Evolutionary conservation across 805 yeast genomes (phyloP).

Genomic region (Yamadazyma phyllophila): DNA sequence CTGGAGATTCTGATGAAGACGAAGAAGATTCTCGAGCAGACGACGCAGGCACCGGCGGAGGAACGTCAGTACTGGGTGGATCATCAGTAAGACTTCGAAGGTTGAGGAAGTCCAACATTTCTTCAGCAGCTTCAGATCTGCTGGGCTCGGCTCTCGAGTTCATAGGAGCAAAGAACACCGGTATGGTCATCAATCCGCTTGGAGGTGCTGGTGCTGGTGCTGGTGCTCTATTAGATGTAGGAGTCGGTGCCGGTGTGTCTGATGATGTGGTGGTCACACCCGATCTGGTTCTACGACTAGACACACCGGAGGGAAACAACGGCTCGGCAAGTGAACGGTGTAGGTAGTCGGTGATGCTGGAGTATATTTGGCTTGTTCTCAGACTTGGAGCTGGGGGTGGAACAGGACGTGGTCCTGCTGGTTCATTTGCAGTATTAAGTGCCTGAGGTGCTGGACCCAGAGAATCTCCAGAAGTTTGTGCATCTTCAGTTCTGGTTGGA

Average conservation of each 20-base stretch:
- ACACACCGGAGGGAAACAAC: conserved; percentile 47
- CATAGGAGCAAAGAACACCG: not conserved
- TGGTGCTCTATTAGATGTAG: not conserved
- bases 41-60: conserved; percentile 1
- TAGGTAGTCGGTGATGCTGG: conserved; percentile 7
- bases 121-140: conserved; percentile 9
- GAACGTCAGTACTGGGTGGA: conserved; percentile 3
- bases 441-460: not conserved
- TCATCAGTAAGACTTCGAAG: conserved; percentile 25
- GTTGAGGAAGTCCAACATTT: conserved; percentile 27
- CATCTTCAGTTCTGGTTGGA: no score
- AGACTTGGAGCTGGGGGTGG: not conserved
- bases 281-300: conserved; percentile 44
- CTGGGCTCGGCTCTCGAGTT: not conserved
- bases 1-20: not conserved
- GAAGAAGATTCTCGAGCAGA: conserved; percentile 5
- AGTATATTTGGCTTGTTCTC: conserved; percentile 1
- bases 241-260: not conserved
- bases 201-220: not conserved
- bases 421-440: no score
- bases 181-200: not conserved
- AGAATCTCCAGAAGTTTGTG: no score
- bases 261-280: conserved; percentile 41
- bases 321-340: conserved; percentile 12
- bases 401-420: not conserved